phyloP scores from a whole-genome alignment of 345 rosid genomes.

The Bruguiera parviflora region DNA sequence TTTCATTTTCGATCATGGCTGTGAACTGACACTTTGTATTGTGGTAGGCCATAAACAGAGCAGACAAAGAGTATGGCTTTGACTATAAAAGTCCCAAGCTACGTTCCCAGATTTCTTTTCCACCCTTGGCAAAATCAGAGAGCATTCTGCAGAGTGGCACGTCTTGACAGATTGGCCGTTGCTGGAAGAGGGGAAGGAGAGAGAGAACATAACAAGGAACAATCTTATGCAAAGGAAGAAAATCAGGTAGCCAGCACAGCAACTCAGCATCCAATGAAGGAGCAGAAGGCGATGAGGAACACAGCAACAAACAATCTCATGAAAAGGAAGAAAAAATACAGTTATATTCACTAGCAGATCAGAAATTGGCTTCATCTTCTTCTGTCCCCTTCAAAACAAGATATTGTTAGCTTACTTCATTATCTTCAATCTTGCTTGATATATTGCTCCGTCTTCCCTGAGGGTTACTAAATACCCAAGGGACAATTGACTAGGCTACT shows the following conservation, averaged over 20 bases:
- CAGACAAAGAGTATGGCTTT: too few relatives aligned
- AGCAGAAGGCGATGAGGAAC: conserved; percentile 6
- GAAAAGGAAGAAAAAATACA: neutral
- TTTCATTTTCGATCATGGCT: too few relatives aligned
- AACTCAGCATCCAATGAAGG: conserved; percentile 5
- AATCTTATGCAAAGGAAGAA: conserved; percentile 1
- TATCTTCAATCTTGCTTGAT: conserved; percentile 29
- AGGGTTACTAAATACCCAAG: conserved; percentile 25
- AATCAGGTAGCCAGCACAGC: neutral
- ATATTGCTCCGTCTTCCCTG: conserved; percentile 39
- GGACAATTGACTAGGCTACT: conserved; percentile 28
- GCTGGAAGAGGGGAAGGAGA: neutral
- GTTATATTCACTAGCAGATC: conserved; percentile 2
- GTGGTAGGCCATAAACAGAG: too few relatives aligned
- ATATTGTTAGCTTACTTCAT: conserved; percentile 26
- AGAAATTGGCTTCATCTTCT: conserved; percentile 20
- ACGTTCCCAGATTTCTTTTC: too few relatives aligned
- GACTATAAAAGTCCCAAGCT: too few relatives aligned
- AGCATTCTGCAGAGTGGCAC: conserved; percentile 1
- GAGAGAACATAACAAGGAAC: neutral
- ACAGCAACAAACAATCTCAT: neutral
- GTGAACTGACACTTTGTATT: too few relatives aligned
- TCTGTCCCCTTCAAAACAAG: conserved; percentile 10
- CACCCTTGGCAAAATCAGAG: too few relatives aligned
- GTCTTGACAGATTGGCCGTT: conserved; percentile 7